Conservation (phyloP, 179 eudicot genomes). For the Silene noctiflora region DNA sequence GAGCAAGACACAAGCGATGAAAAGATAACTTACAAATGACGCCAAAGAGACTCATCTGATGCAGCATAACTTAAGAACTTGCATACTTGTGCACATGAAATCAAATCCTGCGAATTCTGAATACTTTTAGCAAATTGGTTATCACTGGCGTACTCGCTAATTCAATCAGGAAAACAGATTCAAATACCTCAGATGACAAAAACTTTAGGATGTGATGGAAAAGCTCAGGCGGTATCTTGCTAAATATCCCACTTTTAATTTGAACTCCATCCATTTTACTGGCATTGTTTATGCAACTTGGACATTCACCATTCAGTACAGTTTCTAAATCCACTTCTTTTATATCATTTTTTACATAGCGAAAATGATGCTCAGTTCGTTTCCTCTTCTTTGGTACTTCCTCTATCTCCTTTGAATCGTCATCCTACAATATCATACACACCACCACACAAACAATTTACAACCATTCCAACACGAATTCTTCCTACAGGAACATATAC, state of each 20-base stretch:
- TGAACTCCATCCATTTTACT: constrained; percentile 25
- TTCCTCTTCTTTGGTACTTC: constrained; percentile 45
- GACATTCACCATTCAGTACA: constrained; percentile 21
- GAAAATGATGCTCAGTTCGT: constrained; percentile 31
- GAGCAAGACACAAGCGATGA: constrained; percentile 1
- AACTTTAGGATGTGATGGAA: constrained; percentile 80
- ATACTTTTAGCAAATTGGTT: not conserved
- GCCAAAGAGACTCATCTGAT: constrained; percentile 87
- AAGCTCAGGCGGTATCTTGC: constrained; percentile 84
- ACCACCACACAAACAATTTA: not conserved
- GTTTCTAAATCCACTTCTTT: constrained; percentile 12
- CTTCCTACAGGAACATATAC: not conserved
- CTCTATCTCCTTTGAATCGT: constrained; percentile 32
- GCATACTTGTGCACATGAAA: constrained; percentile 81
- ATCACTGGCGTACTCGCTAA: not conserved
- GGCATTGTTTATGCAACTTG: constrained; percentile 19
- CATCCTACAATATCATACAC: constrained; percentile 39
- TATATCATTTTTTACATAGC: constrained; percentile 15
- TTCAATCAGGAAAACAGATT: not conserved
- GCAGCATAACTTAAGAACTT: constrained; percentile 65
- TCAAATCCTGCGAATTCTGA: constrained; percentile 60
- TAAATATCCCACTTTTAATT: constrained; percentile 61
- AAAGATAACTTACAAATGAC: constrained; percentile 69
- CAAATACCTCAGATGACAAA: constrained; percentile 79
- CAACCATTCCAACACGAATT: not conserved